Base-by-base conservation (phyloP, 1,284 basidiomycete species). In the Fomitopsis palustris region DNA sequence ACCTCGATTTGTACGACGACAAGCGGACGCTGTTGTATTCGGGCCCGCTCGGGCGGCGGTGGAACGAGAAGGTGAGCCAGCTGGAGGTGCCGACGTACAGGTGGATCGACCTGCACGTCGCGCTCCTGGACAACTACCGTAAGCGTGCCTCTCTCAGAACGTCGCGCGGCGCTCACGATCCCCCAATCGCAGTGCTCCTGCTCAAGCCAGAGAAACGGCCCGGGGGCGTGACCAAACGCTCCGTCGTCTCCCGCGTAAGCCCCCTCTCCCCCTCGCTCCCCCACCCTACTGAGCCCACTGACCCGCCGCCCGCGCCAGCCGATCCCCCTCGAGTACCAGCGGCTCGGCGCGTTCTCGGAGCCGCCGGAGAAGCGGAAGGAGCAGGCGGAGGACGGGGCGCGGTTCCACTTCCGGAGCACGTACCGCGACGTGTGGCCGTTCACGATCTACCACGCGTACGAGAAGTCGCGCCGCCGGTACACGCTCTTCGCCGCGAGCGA, bases 101-200 rank as follows among this genome's bases (percentile, higher is more conserved):
- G 16, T 92, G 90, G 88, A 76, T 71, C 43, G 89, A 92, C 57
- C 73, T 87, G 42, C 77, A 80, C 51, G 82, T 84, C n/a, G 85
- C 83, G 7, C 69, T 93, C n/a, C 68, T 93, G 38, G 91, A 93
- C 68, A 90, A 92, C 67, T 90, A 86, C 70, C 76, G 90, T 90
- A 61, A 63, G 84, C 69, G 38, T 21, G 25, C 27, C 16, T 54
- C 8, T 21, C 2, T n/a, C 21, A 25, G n/a, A 9, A 19, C 12
- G 47, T 33, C 19, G 12, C 31, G 5, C 23, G 17, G 16, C 25
- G 17, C 33, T 39, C 37, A 52, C 7, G 31, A 2, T 3, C 51
- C 38, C 54, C 45, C 3, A 1, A 56, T 38, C 53, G 17, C 62
- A 88, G 88, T 91, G 51, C 69, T 91, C 23, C 73, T 91, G 52